phyloP scores from a whole-genome alignment of 495 filamentous ascomycete species.

The Bathelium albidoporum region DNA sequence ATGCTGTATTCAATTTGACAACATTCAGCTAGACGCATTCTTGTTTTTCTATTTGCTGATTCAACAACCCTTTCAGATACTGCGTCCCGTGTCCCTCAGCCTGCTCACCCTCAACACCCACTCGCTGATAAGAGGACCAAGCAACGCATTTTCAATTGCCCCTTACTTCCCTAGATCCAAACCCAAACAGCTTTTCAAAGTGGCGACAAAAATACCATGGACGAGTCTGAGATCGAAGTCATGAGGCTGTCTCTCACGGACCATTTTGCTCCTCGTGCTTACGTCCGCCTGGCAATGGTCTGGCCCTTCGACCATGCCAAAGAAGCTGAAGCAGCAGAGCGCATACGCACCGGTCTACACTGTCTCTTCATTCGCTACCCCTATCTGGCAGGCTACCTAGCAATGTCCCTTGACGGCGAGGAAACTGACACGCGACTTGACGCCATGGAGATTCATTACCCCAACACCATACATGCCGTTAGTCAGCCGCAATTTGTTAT shows the following conservation, averaged over 20 bases:
- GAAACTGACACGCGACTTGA: not conserved
- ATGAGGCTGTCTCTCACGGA: not conserved
- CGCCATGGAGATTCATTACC: not conserved
- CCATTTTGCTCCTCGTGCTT: not conserved
- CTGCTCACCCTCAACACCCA: not conserved
- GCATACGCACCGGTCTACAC: not conserved
- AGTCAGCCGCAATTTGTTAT: not conserved
- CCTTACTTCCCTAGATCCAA: not conserved
- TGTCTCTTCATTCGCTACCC: not conserved
- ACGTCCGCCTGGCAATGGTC: not conserved
- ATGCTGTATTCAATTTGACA: not conserved
- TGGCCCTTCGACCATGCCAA: not conserved
- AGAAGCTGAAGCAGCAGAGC: not conserved
- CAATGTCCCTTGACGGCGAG: not conserved
- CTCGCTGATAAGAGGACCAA: not conserved
- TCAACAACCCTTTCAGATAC: not conserved
- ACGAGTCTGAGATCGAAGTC: not conserved
- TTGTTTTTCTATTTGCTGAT: not conserved
- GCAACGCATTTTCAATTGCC: not conserved
- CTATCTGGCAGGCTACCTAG: not conserved
- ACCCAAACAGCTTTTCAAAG: not conserved
- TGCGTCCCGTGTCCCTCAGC: not conserved
- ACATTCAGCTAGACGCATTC: not conserved
- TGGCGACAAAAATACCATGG: not conserved
- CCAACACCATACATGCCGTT: not conserved